Evolutionary conservation across 1,139 yeast genomes (phyloP).

Genomic region (Blastobotrys apis): DNA sequence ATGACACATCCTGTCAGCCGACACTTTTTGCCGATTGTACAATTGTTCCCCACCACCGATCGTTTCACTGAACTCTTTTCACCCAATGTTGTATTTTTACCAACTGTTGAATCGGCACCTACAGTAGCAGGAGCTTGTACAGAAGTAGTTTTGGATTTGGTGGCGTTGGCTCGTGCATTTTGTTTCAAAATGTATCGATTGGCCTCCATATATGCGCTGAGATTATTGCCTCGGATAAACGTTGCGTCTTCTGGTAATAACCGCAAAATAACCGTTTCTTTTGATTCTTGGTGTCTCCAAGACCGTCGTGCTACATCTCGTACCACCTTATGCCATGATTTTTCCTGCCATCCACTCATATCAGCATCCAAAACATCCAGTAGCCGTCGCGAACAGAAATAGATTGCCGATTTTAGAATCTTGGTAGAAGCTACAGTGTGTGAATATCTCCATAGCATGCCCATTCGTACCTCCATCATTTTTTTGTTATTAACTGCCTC

Average conservation of each 20-base stretch:
- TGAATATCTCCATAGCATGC: conserved; percentile 87
- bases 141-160: conserved; percentile 16
- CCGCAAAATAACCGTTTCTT: conserved; percentile 13
- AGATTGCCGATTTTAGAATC: conserved; percentile 71
- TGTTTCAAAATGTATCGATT: conserved; percentile 70
- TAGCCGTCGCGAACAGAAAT: conserved; percentile 62
- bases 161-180: conserved; percentile 27
- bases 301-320: conserved; percentile 88
- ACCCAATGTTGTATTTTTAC: conserved; percentile 54
- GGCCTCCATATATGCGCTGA: conserved; percentile 86
- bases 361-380: conserved; percentile 38
- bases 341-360: conserved; percentile 20
- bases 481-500: conserved; percentile 65
- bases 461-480: conserved; percentile 71
- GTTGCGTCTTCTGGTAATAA: conserved; percentile 38
- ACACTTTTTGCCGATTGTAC: conserved; percentile 79
- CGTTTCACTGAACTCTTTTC: conserved; percentile 83
- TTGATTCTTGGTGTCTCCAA: conserved; percentile 65
- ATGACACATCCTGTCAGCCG: conserved; percentile 83
- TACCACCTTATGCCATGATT: conserved; percentile 64
- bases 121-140: conserved; percentile 52
- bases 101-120: conserved; percentile 82
- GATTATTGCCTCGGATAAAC: conserved; percentile 72
- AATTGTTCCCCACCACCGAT: conserved; percentile 72
- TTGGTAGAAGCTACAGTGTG: conserved; percentile 70